Percentiles rank a stretch among this genome's conserved stretches.
Evolutionary conservation across 768 basidiomycete species (phyloP).

Genomic region (Amanita muscaria): DNA sequence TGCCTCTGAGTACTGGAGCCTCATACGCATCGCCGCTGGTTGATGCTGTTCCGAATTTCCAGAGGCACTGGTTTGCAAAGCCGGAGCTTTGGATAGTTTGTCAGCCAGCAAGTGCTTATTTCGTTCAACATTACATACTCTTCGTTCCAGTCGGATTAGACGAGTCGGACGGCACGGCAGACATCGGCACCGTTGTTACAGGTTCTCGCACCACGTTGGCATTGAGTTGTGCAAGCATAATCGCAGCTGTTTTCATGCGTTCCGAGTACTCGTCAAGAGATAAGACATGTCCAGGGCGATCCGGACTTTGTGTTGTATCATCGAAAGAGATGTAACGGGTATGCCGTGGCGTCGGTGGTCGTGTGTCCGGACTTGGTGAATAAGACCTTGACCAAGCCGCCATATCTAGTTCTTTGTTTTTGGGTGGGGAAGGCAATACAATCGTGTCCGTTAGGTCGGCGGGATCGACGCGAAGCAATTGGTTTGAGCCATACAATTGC

Average conservation of each 20-base stretch:
- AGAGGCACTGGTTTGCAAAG: constrained; percentile 9
- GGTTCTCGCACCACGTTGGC: constrained; percentile 62
- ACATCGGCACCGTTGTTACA: constrained; percentile 17
- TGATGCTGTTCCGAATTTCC: constrained; percentile 18
- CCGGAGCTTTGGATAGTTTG: constrained; percentile 14
- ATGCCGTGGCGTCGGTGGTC: constrained; percentile 12
- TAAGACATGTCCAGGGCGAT: constrained; percentile 28
- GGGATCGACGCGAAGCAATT: constrained; percentile 58
- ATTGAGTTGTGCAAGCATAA: constrained; percentile 96
- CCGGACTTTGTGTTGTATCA: constrained; percentile 1
- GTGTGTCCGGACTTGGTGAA: constrained; percentile 18
- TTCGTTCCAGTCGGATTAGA: constrained; percentile 16
- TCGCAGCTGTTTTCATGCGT: constrained; percentile 95
- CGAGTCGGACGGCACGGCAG: constrained; percentile 10
- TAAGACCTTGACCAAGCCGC: constrained; percentile 69
- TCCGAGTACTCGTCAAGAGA: constrained; percentile 97
- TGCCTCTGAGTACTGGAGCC: constrained; percentile 75
- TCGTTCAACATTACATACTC: constrained; percentile 13
- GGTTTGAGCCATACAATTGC: constrained; percentile 80
- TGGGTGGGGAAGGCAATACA: constrained; percentile 70
- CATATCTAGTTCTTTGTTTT: constrained; percentile 86
- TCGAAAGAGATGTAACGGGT: constrained; percentile 5
- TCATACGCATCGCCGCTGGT: constrained; percentile 44
- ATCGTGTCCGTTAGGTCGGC: constrained; percentile 83
- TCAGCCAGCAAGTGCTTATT: constrained; percentile 49